phyloP scores from a whole-genome alignment of 2,329 filamentous ascomycete species.

The Shiraia sp. region DNA sequence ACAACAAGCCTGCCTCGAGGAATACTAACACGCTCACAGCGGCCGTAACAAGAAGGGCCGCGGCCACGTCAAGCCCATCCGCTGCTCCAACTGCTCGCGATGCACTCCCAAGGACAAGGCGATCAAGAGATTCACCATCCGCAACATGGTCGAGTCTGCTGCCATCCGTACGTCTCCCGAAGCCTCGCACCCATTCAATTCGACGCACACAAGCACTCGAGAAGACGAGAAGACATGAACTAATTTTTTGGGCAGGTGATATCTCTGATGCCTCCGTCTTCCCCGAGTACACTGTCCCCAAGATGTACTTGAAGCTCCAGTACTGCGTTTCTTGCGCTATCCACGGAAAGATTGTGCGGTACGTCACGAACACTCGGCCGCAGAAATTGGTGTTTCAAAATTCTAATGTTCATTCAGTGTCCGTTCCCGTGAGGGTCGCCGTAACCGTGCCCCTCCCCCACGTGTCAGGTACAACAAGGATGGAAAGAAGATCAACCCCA shows the following conservation, averaged over 20 bases:
- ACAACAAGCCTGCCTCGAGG: constrained; percentile 11
- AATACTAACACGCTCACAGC: constrained; percentile 58
- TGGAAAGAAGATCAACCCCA: constrained; percentile 98
- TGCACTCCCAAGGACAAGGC: constrained; percentile 99
- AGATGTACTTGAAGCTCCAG: constrained; percentile 99
- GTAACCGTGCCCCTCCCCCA: constrained; percentile 97
- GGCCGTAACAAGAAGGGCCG: constrained; percentile 99
- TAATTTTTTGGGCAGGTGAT: constrained; percentile 72
- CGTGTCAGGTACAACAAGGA: constrained; percentile 99
- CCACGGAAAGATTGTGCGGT: constrained; percentile 99
- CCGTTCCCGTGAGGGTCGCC: constrained; percentile 92
- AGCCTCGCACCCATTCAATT: constrained; percentile 3
- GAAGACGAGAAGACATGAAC: constrained; percentile 14
- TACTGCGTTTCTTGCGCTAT: constrained; percentile 99
- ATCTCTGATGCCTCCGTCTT: constrained; percentile 99
- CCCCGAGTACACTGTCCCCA: constrained; percentile 98
- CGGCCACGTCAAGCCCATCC: constrained; percentile 99
- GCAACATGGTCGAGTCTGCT: constrained; percentile 99
- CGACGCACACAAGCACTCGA: constrained; percentile 2
- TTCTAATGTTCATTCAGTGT: constrained; percentile 65
- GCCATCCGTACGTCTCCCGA: constrained; percentile 84
- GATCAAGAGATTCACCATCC: constrained; percentile 99
- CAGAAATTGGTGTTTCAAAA: background rate
- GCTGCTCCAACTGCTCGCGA: constrained; percentile 81
- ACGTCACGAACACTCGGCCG: constrained; percentile 58